phyloP scores from a whole-genome alignment of 352 stramenopile genomes.

The Phytophthora sp. region DNA sequence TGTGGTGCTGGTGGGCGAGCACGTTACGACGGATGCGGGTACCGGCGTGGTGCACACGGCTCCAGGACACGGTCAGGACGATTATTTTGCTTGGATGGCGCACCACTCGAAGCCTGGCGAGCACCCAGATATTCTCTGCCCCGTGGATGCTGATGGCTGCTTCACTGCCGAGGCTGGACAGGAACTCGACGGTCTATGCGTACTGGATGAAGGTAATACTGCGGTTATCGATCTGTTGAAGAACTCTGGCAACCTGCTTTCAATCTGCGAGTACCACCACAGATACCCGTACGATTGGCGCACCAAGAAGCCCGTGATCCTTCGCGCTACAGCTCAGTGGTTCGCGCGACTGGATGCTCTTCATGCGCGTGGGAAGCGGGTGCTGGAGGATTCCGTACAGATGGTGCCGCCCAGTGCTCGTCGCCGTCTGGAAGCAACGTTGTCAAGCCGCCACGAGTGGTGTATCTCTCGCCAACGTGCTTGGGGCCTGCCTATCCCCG shows the following conservation, averaged over 20 bases:
- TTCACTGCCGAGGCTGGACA: constrained; percentile 93
- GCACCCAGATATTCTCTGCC: constrained; percentile 61
- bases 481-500: constrained; percentile 98
- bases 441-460: constrained; percentile 94
- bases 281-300: constrained; percentile 99
- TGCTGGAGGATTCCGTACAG: constrained; percentile 78
- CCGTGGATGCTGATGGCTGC: constrained; percentile 65
- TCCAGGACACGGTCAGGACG: constrained; percentile 97
- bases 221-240: constrained; percentile 92
- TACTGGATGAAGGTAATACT: constrained; percentile 93
- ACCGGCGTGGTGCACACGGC: constrained; percentile 99
- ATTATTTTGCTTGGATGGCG: constrained; percentile 87
- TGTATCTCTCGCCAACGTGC: constrained; percentile 98
- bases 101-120: constrained; percentile 49
- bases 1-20: constrained; percentile 93
- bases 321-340: constrained; percentile 98
- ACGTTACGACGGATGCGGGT: constrained; percentile 98
- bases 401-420: constrained; percentile 92
- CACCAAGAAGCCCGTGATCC: constrained; percentile 98
- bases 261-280: constrained; percentile 91
- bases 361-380: constrained; percentile 72
- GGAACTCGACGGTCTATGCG: constrained; percentile 87
- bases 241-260: constrained; percentile 83
- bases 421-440: constrained; percentile 86
- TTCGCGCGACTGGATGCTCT: constrained; percentile 97